Evolutionary conservation across 768 basidiomycete species (phyloP).

Genomic region (Tephrocybe sp.): DNA sequence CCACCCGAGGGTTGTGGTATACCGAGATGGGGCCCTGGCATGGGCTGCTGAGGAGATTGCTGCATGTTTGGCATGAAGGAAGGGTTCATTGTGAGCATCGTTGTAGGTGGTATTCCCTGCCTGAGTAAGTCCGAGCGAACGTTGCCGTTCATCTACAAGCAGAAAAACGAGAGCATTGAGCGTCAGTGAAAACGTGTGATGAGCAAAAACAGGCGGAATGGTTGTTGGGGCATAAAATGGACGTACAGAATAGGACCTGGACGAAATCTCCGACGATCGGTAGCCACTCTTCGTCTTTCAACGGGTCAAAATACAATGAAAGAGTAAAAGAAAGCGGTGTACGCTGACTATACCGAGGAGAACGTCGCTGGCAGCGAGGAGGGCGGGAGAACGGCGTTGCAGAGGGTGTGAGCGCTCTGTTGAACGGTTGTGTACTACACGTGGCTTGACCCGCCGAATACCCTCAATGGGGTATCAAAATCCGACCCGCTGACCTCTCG

Average conservation of each 20-base stretch:
- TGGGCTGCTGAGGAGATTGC: slow-evolving; percentile 32
- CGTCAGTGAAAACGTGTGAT: slow-evolving; percentile 18
- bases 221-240: slow-evolving; percentile 12
- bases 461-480: slow-evolving; percentile 15
- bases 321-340: slow-evolving; percentile 10
- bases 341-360: slow-evolving; percentile 15
- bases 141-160: slow-evolving; percentile 44
- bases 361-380: slow-evolving; percentile 19
- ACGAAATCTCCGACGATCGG: slow-evolving; percentile 23
- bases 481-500: background rate
- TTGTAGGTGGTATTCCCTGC: slow-evolving; percentile 34
- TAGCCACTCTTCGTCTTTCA: slow-evolving; percentile 6
- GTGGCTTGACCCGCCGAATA: slow-evolving; percentile 29
- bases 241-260: slow-evolving; percentile 18
- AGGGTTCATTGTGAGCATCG: slow-evolving; percentile 34
- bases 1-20: slow-evolving; percentile 30
- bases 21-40: slow-evolving; percentile 26
- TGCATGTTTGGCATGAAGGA: slow-evolving; percentile 38
- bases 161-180: slow-evolving; percentile 3
- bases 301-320: slow-evolving; percentile 12
- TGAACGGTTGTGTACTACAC: slow-evolving; percentile 35
- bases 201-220: slow-evolving; percentile 8
- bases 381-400: slow-evolving; percentile 16
- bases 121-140: slow-evolving; percentile 49
- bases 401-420: slow-evolving; percentile 23